Conservation (phyloP, 495 filamentous ascomycete species). For the Aspergillus avenaceus region DNA sequence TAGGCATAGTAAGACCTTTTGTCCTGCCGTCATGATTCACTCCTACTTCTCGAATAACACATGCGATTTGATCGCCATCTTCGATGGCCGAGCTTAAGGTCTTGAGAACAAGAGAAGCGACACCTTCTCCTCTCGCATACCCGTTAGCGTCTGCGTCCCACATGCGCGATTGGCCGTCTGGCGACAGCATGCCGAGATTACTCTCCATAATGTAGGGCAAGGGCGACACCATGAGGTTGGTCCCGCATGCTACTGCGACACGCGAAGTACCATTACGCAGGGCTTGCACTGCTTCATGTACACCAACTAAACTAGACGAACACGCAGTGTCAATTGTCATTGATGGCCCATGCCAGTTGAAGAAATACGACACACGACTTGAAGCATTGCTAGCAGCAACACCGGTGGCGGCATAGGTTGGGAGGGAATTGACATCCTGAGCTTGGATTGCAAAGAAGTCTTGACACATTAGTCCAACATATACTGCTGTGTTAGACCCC, state of each 20-base stretch:
- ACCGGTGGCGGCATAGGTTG: constrained; percentile 37
- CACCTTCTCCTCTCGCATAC: constrained; percentile 41
- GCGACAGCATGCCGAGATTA: constrained; percentile 2
- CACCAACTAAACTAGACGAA: constrained; percentile 35
- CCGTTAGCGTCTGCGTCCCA: constrained; percentile 35
- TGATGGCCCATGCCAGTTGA: constrained; percentile 27
- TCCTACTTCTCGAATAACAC: constrained; percentile 26
- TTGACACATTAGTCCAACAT: constrained; percentile 17
- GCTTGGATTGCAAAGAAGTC: constrained; percentile 36
- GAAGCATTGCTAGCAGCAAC: constrained; percentile 18
- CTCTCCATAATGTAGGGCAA: neutral
- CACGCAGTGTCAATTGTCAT: constrained; percentile 42
- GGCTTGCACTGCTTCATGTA: constrained; percentile 38
- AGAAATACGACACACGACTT: constrained; percentile 27
- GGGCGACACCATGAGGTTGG: constrained; percentile 18
- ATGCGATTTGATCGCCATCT: constrained; percentile 28
- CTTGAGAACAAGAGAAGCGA: constrained; percentile 29
- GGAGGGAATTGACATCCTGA: constrained; percentile 29
- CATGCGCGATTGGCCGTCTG: constrained; percentile 16
- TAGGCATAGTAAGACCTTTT: constrained; percentile 54
- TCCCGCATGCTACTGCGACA: constrained; percentile 22
- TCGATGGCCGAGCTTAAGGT: constrained; percentile 18
- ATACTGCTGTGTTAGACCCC: constrained; percentile 34
- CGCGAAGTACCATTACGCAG: constrained; percentile 29
- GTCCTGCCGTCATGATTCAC: constrained; percentile 30